These are phyloP conservation scores for Neurospora sp. DNA, from an alignment of 2,329 filamentous ascomycete species.

Conservation along the genomic window DNA sequence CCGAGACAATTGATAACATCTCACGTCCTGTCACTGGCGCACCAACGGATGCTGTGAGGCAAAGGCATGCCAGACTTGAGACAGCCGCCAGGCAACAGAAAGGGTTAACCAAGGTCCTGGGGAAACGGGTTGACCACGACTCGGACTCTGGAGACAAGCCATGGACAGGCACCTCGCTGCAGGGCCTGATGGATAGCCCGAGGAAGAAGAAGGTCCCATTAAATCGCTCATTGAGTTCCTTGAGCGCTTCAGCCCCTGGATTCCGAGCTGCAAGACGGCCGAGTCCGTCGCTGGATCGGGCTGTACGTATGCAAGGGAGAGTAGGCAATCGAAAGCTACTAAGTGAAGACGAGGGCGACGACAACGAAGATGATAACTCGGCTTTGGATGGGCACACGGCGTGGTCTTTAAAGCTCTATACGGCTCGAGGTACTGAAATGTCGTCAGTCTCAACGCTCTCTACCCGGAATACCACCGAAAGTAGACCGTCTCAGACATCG, in stretches of 20 bases:
- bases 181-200: constrained; percentile 33
- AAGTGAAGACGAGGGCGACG: neutral
- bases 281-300: neutral
- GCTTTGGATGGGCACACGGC: neutral
- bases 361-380: neutral
- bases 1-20: constrained; percentile 39
- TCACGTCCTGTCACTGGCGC: constrained; percentile 40
- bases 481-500: neutral
- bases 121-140: constrained; percentile 8
- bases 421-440: neutral
- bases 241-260: neutral
- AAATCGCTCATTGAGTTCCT: neutral
- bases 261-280: neutral
- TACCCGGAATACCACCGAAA: neutral
- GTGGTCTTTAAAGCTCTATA: neutral
- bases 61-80: constrained; percentile 26
- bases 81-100: constrained; percentile 27
- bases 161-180: constrained; percentile 29
- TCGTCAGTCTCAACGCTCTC: neutral
- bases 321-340: neutral
- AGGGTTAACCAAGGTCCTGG: constrained; percentile 16
- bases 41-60: constrained; percentile 26
- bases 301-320: neutral
- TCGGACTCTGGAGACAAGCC: constrained; percentile 20
- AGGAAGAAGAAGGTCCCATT: constrained; percentile 22